These are phyloP conservation scores for Skeletonema grethae DNA, from an alignment of 108 stramenopile species.

Conservation along the genomic window DNA sequence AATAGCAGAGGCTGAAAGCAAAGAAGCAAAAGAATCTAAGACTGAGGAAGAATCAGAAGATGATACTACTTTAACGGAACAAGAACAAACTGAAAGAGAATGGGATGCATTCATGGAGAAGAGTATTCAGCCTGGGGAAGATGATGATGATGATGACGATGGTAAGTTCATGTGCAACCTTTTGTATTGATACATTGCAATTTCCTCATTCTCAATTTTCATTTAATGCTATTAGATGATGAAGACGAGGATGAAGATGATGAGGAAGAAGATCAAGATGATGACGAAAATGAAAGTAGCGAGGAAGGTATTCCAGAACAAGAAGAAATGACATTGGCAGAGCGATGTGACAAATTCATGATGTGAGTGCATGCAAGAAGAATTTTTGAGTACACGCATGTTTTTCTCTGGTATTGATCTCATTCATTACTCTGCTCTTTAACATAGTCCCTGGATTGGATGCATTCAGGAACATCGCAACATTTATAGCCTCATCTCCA, in stretches of 20 bases:
- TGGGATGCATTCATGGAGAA: constrained; percentile 58
- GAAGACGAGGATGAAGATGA: constrained; percentile 44
- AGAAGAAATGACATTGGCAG: constrained; percentile 37
- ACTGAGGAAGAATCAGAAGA: neutral
- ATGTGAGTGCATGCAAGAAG: constrained; percentile 13
- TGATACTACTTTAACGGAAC: neutral
- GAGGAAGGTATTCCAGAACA: constrained; percentile 25
- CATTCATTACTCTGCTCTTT: neutral
- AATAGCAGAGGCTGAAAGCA: constrained; percentile 11
- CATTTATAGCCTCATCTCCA: constrained; percentile 64
- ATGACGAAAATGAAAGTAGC: constrained; percentile 21
- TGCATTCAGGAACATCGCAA: constrained; percentile 71
- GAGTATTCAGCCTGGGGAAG: constrained; percentile 43
- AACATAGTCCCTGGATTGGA: constrained; percentile 57
- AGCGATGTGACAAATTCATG: constrained; percentile 70
- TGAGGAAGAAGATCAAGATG: constrained; percentile 36
- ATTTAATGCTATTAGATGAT: constrained; percentile 7
- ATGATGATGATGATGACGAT: constrained; percentile 23
- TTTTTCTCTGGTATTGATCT: neutral
- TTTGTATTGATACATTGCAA: neutral
- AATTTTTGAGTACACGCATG: neutral
- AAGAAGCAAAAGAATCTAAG: constrained; percentile 1
- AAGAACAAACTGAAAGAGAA: constrained; percentile 20
- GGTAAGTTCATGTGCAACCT: constrained; percentile 7
- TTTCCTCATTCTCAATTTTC: neutral